Percentiles rank a stretch among this genome's conserved stretches.
phyloP scores from a whole-genome alignment of 192 early-diverging fungal genomes.

The Coemansia sp. region DNA sequence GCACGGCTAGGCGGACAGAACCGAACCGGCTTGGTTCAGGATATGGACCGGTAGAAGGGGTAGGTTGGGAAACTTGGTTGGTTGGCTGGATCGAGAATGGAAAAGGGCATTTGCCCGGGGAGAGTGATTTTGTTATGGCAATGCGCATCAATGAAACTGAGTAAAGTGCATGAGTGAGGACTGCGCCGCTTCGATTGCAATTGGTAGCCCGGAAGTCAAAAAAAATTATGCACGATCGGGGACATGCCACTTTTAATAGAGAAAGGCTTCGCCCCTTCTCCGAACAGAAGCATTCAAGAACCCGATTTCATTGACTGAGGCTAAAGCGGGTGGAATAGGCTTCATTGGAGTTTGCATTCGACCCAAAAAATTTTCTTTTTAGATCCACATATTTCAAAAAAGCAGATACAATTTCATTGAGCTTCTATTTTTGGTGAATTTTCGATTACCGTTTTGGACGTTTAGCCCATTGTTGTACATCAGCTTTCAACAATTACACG shows the following conservation, averaged over 20 bases:
- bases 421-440: slow-evolving; percentile 5
- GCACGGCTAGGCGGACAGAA: too few species aligned
- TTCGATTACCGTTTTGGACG: slow-evolving; percentile 1
- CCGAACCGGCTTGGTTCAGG: too few species aligned
- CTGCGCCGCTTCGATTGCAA: not conserved
- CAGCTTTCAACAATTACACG: not conserved
- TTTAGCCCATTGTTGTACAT: slow-evolving; percentile 1
- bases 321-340: too few species aligned
- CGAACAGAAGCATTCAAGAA: not conserved
- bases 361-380: not conserved
- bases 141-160: too few species aligned
- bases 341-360: too few species aligned
- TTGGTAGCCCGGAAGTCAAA: not conserved
- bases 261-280: not conserved
- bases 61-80: too few species aligned
- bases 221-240: slow-evolving; percentile 5
- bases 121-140: too few species aligned
- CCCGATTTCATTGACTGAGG: too few species aligned
- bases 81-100: too few species aligned
- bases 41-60: too few species aligned
- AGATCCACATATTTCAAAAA: not conserved
- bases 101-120: too few species aligned
- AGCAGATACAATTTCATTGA: not conserved
- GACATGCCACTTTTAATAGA: not conserved
- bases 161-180: not conserved